Evolutionary conservation across 148 eudicot genomes (phyloP).

Genomic region (Pharnaceum exiguum): DNA sequence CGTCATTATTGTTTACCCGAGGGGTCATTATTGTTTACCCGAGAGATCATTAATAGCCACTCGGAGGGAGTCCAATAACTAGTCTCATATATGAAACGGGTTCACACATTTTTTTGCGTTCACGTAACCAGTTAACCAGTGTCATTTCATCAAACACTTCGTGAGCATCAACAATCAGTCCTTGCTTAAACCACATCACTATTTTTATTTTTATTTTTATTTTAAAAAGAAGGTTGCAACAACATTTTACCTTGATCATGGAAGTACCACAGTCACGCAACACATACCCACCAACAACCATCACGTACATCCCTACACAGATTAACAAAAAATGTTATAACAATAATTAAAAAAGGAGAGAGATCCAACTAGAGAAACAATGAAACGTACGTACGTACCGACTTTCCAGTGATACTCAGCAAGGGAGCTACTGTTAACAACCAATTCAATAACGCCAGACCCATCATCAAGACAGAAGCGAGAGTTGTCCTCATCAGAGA

Average conservation of each 20-base stretch:
- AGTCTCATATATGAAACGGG: too few species aligned
- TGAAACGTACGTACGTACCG: conserved; percentile 29
- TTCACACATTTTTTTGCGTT: too few species aligned
- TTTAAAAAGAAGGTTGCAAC: too few species aligned
- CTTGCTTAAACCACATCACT: too few species aligned
- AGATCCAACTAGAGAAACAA: background rate
- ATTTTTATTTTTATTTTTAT: too few species aligned
- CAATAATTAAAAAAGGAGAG: background rate
- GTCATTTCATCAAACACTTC: conserved; percentile 19
- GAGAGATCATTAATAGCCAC: too few species aligned
- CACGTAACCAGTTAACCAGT: too few species aligned
- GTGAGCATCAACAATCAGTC: too few species aligned
- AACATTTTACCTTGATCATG: conserved; percentile 56
- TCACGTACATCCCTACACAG: conserved; percentile 69
- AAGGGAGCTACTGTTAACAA: conserved; percentile 24
- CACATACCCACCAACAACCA: conserved; percentile 70
- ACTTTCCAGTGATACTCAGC: conserved; percentile 27
- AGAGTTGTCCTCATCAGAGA: conserved; percentile 23
- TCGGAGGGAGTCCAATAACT: too few species aligned
- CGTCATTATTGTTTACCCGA: too few species aligned
- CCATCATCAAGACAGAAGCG: conserved; percentile 72
- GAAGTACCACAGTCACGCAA: conserved; percentile 33
- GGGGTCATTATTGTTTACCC: too few species aligned
- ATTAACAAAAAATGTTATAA: background rate
- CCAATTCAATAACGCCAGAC: conserved; percentile 55